Percentiles rank a stretch among this genome's conserved stretches.
phyloP scores from a whole-genome alignment of 1,284 basidiomycete species.

The Rhodotorula sp. region DNA sequence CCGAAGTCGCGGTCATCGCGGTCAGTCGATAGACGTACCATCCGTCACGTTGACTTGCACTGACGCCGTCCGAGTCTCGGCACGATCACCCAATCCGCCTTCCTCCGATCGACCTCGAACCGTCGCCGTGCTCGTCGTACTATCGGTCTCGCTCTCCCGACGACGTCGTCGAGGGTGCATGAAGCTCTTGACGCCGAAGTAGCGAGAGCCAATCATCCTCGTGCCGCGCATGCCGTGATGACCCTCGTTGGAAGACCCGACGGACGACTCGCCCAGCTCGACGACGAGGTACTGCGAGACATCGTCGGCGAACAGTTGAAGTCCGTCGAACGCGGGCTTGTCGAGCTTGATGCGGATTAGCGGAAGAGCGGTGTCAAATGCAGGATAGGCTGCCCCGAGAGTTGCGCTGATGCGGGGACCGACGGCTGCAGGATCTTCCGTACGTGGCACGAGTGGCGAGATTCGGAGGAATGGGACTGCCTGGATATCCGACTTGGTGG shows the following conservation, averaged over 20 bases:
- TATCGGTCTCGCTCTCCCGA: conserved; percentile 48
- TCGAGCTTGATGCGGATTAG: conserved; percentile 60
- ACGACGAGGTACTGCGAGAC: conserved; percentile 57
- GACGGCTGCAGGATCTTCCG: background rate
- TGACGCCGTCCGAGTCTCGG: background rate
- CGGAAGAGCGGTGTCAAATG: background rate
- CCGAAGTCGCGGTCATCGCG: background rate
- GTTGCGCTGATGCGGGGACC: background rate
- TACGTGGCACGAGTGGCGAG: conserved; percentile 1
- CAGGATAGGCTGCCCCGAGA: background rate
- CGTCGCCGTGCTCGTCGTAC: conserved; percentile 36
- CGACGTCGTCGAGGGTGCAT: conserved; percentile 48
- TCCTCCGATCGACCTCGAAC: conserved; percentile 14
- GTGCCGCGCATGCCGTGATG: conserved; percentile 24
- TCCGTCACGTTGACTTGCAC: conserved; percentile 50
- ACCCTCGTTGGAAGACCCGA: conserved; percentile 39
- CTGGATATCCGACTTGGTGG: too few relatives aligned
- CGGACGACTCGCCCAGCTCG: background rate
- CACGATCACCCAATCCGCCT: background rate
- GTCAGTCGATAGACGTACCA: conserved; percentile 55
- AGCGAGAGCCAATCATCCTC: conserved; percentile 59
- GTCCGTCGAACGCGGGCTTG: conserved; percentile 65
- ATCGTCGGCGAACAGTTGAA: conserved; percentile 86
- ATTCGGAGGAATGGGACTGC: background rate
- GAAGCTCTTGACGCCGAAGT: conserved; percentile 64